Percentiles rank a stretch among this genome's conserved stretches.
Evolutionary conservation across 495 filamentous ascomycete species (phyloP).

Genomic region (Podospora anserina): DNA sequence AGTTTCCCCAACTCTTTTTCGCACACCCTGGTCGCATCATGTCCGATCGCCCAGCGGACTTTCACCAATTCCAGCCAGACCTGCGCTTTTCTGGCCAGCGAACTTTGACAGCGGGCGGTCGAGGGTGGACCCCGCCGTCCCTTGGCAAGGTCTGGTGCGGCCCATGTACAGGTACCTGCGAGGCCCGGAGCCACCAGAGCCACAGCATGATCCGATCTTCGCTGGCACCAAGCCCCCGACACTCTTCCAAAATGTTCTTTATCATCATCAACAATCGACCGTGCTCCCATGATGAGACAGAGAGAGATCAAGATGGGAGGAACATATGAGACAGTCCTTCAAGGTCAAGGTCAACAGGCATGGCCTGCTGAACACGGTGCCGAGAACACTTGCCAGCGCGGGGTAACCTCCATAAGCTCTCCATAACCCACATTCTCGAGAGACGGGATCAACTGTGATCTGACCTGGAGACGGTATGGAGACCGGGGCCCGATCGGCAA

Average conservation of each 20-base stretch:
- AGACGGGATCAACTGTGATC: not conserved
- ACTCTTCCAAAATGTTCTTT: conserved; percentile 3
- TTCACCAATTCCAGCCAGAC: conserved; percentile 25
- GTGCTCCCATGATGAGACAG: not conserved
- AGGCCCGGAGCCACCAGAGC: conserved; percentile 10
- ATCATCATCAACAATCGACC: not conserved
- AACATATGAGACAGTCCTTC: not conserved
- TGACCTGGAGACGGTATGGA: conserved; percentile 1
- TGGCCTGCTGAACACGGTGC: not conserved
- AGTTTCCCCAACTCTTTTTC: conserved; percentile 38
- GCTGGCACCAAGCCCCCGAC: conserved; percentile 1
- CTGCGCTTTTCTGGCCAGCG: conserved; percentile 11
- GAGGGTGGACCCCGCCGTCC: conserved; percentile 15
- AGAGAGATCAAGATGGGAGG: not conserved
- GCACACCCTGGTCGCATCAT: conserved; percentile 16
- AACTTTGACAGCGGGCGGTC: conserved; percentile 25
- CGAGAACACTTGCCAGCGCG: conserved; percentile 2
- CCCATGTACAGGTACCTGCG: conserved; percentile 34
- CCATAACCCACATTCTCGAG: not conserved
- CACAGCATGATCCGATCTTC: conserved; percentile 21
- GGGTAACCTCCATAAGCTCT: conserved; percentile 6
- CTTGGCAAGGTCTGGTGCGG: conserved; percentile 11
- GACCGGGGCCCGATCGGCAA: conserved; percentile 7
- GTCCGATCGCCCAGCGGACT: conserved; percentile 33
- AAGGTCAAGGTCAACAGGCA: not conserved